These are phyloP conservation scores for Simmondsia chinensis DNA, from an alignment of 148 eudicot species.

Conservation along the genomic window DNA sequence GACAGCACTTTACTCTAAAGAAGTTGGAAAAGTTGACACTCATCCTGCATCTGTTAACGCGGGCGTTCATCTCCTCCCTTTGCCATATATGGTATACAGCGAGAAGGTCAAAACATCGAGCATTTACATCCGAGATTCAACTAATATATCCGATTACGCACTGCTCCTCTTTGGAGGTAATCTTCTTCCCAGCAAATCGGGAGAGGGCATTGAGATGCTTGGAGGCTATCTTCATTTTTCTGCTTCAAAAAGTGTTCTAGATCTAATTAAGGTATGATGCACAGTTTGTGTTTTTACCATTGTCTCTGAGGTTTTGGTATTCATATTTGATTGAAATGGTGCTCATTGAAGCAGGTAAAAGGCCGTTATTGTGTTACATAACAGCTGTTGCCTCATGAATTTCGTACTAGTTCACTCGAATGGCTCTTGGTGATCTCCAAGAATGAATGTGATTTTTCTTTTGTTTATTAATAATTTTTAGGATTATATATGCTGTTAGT, in stretches of 20 bases:
- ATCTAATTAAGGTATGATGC: slow-evolving; percentile 61
- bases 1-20: slow-evolving; percentile 84
- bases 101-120: slow-evolving; percentile 88
- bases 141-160: slow-evolving; percentile 92
- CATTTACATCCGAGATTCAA: slow-evolving; percentile 76
- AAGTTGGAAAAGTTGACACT: slow-evolving; percentile 88
- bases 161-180: slow-evolving; percentile 96
- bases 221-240: slow-evolving; percentile 97
- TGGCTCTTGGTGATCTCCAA: no score
- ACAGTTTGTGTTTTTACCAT: not conserved
- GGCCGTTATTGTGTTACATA: no score
- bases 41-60: slow-evolving; percentile 95
- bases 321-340: not conserved
- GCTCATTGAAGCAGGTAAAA: no score
- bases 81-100: slow-evolving; percentile 91
- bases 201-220: slow-evolving; percentile 96
- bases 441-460: no score
- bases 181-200: slow-evolving; percentile 72
- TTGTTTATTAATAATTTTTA: no score
- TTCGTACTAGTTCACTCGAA: no score
- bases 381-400: no score
- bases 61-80: slow-evolving; percentile 72
- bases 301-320: not conserved
- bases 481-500: no score
- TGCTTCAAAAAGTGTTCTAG: slow-evolving; percentile 80